phyloP scores from a whole-genome alignment of 805 yeast species.

The Starmerella kuoi region DNA sequence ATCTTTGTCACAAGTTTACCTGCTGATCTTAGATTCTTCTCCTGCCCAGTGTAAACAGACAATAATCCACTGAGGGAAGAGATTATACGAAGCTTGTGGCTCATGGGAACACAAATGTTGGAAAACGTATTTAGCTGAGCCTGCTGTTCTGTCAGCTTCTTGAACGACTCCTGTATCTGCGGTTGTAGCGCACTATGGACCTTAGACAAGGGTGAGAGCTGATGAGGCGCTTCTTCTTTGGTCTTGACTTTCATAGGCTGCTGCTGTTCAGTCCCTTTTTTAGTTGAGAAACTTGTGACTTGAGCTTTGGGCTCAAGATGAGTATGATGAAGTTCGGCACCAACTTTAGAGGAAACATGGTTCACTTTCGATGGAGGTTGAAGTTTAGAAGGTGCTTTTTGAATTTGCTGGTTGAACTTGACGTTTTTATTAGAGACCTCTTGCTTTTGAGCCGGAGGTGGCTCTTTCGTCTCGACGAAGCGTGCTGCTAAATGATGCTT shows the following conservation, averaged over 20 bases:
- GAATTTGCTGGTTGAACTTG: too few species aligned
- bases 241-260: background rate
- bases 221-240: background rate
- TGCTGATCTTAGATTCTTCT: constrained; percentile 5
- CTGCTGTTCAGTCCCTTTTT: background rate
- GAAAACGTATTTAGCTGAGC: constrained; percentile 2
- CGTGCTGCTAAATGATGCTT: too few species aligned
- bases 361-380: too few species aligned
- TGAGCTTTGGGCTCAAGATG: background rate
- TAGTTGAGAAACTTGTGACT: background rate
- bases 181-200: background rate
- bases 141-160: constrained; percentile 8
- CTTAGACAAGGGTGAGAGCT: background rate
- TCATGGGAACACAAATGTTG: constrained; percentile 8
- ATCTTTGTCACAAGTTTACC: constrained; percentile 4
- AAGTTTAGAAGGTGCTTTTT: background rate
- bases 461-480: too few species aligned
- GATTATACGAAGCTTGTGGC: constrained; percentile 8
- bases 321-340: too few species aligned
- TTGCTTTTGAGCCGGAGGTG: background rate
- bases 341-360: too few species aligned
- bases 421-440: background rate
- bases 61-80: constrained; percentile 1
- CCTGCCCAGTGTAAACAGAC: constrained; percentile 3
- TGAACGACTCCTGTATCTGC: constrained; percentile 2